Evolutionary conservation across 805 yeast species (phyloP).

Genomic region (Jamesozyma rosinii): DNA sequence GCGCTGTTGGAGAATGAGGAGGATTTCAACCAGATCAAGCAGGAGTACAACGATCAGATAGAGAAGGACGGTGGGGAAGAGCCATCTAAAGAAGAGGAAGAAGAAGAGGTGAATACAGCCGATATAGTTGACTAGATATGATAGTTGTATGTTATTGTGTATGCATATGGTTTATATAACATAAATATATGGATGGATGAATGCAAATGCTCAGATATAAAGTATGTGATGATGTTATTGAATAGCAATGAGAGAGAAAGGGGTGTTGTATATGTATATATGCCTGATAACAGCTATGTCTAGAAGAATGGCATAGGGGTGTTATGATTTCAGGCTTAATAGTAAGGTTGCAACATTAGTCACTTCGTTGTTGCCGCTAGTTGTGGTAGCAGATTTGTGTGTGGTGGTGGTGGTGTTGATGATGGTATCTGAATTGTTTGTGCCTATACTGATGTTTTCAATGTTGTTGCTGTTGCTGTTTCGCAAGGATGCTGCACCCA

Average conservation of each 20-base stretch:
- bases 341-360: conserved; percentile 25
- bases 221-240: neutral
- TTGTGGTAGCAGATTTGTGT: too few relatives aligned
- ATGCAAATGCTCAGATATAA: neutral
- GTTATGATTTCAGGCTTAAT: conserved; percentile 26
- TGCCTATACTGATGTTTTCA: neutral
- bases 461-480: conserved; percentile 10
- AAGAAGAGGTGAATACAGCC: conserved; percentile 5
- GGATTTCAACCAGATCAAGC: conserved; percentile 49
- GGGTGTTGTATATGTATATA: neutral
- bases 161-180: neutral
- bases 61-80: neutral
- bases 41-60: conserved; percentile 35
- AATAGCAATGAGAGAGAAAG: neutral
- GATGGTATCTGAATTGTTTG: neutral
- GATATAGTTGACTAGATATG: conserved; percentile 12
- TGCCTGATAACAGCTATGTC: too few relatives aligned
- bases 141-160: neutral
- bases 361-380: conserved; percentile 12
- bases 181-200: neutral
- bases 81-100: neutral
- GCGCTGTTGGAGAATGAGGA: conserved; percentile 65
- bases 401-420: conserved; percentile 1
- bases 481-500: conserved; percentile 66
- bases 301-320: too few relatives aligned